These are phyloP conservation scores for Tillandsia leiboldiana DNA, from an alignment of 176 grass and related monocot genomes.

Conservation along the genomic window DNA sequence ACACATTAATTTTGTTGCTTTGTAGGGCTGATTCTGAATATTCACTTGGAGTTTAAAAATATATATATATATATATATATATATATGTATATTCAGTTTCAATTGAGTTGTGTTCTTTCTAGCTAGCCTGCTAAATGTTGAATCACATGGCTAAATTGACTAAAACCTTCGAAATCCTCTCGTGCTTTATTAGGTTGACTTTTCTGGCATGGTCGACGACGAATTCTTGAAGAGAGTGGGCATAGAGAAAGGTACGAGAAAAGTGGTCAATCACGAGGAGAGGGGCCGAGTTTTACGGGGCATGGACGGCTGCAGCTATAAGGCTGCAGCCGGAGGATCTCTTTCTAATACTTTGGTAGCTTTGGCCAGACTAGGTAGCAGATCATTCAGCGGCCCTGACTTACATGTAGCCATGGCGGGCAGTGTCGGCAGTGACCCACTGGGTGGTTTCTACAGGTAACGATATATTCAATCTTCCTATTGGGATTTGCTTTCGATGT, in stretches of 20 bases:
- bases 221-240: slow-evolving; percentile 59
- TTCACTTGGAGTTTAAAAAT: too few relatives aligned
- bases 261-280: slow-evolving; percentile 90
- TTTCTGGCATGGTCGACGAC: slow-evolving; percentile 79
- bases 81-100: neutral
- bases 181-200: slow-evolving; percentile 56
- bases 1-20: too few relatives aligned
- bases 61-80: too few relatives aligned
- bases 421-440: slow-evolving; percentile 72
- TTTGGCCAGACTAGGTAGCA: slow-evolving; percentile 57
- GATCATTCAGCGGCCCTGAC: slow-evolving; percentile 30
- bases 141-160: neutral
- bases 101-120: neutral
- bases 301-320: slow-evolving; percentile 97
- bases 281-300: slow-evolving; percentile 59
- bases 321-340: slow-evolving; percentile 82
- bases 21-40: too few relatives aligned
- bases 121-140: neutral
- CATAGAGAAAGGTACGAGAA: slow-evolving; percentile 71
- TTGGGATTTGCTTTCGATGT: neutral
- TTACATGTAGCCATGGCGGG: slow-evolving; percentile 81
- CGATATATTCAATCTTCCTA: slow-evolving; percentile 6
- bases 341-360: slow-evolving; percentile 87
- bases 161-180: neutral
- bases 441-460: slow-evolving; percentile 91